Percentiles rank a stretch among this genome's conserved stretches.
Evolutionary conservation across 2,329 filamentous ascomycete genomes (phyloP).

Genomic region (Calonectria honghensis): DNA sequence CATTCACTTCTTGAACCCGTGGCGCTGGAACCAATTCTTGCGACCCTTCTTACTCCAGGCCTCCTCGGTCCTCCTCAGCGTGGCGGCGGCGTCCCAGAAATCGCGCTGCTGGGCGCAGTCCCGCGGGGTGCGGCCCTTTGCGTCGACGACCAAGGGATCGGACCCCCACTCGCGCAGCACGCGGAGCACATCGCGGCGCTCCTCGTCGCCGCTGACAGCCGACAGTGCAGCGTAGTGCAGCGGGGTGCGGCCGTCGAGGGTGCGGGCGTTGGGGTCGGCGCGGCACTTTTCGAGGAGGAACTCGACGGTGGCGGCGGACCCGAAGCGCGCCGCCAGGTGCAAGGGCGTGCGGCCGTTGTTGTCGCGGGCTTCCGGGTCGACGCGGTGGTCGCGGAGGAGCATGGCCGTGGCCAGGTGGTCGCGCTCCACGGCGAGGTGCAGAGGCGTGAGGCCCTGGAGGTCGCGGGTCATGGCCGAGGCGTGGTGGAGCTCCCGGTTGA

Average conservation of each 20-base stretch:
- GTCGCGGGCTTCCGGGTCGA: conserved; percentile 53
- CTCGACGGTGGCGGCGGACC: conserved; percentile 57
- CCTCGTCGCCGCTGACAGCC: conserved; percentile 57
- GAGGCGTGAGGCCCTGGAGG: conserved; percentile 55
- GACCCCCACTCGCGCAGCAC: conserved; percentile 56
- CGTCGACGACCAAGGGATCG: conserved; percentile 55
- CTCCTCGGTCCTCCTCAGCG: conserved; percentile 58
- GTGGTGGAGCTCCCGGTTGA: conserved; percentile 50
- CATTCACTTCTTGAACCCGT: conserved; percentile 50
- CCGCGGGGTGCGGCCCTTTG: conserved; percentile 54
- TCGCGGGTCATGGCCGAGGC: conserved; percentile 54
- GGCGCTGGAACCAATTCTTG: conserved; percentile 55
- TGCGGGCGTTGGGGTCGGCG: conserved; percentile 56
- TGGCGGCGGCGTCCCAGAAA: conserved; percentile 58
- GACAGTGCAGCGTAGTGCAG: conserved; percentile 59
- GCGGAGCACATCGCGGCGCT: conserved; percentile 56
- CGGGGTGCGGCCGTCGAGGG: conserved; percentile 57
- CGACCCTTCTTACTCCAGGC: conserved; percentile 58
- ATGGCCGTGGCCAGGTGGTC: conserved; percentile 59
- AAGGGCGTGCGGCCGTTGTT: conserved; percentile 58
- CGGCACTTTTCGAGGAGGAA: conserved; percentile 56
- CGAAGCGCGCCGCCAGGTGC: conserved; percentile 57
- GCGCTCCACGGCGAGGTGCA: conserved; percentile 58
- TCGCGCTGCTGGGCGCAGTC: conserved; percentile 59
- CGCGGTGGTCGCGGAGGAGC: conserved; percentile 57